Evolutionary conservation across 306 rosid species (phyloP).

Genomic region (Cucumis sativus): Cucumber_9930_V3 NC_026656.2:8366001-8366500

Average conservation of each 20-base stretch:
- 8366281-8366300: background rate
- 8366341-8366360: slow-evolving; percentile 92
- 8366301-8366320: slow-evolving; percentile 69
- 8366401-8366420: slow-evolving; percentile 6
- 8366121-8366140: background rate
- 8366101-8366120: background rate
- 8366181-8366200: background rate
- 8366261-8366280: background rate
- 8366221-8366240: background rate
- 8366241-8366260: background rate
- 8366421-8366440: slow-evolving; percentile 22
- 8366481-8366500: background rate
- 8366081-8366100: background rate
- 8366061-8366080: background rate
- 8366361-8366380: slow-evolving; percentile 88
- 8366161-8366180: background rate
- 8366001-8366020: background rate
- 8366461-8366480: background rate
- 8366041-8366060: background rate
- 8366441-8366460: background rate
- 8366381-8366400: slow-evolving; percentile 66
- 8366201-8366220: background rate
- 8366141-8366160: background rate
- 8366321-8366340: slow-evolving; percentile 94
- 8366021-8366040: background rate